A percentile compares a stretch with the other conserved stretches of the same genome.
Conservation (phyloP, 73 alveolate genomes). For the Paramecium biaurelia region DNA sequence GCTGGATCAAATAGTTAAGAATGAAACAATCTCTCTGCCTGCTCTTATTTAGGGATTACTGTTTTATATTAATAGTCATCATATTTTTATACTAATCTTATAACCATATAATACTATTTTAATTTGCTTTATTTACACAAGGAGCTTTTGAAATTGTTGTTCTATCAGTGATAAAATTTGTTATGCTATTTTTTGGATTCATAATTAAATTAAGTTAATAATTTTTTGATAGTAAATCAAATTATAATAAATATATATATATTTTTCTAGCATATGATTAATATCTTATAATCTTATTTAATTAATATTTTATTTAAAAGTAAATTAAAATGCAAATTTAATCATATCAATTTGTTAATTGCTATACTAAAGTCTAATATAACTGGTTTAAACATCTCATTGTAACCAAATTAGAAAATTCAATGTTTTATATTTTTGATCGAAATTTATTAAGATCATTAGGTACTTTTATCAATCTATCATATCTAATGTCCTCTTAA, state of each 20-base stretch:
- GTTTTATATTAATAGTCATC: background rate
- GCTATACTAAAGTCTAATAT: background rate
- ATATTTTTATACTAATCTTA: background rate
- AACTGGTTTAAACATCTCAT: background rate
- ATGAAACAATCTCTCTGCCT: background rate
- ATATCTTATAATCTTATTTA: background rate
- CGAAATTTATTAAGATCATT: background rate
- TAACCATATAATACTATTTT: background rate
- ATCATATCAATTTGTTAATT: background rate
- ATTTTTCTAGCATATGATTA: background rate
- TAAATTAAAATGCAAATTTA: background rate
- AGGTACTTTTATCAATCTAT: background rate
- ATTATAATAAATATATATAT: background rate
- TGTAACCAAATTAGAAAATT: slow-evolving; percentile 8
- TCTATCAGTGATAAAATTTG: background rate
- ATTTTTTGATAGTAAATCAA: background rate
- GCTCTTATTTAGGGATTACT: background rate
- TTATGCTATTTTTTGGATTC: background rate
- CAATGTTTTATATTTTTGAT: background rate
- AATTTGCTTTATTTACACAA: background rate
- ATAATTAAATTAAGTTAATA: background rate
- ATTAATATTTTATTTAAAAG: background rate
- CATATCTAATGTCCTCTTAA: background rate
- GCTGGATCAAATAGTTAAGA: background rate
- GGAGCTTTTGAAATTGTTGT: background rate